Evolutionary conservation across 2,329 filamentous ascomycete genomes (phyloP).

Genomic region (Hypomyces rosellus): DNA sequence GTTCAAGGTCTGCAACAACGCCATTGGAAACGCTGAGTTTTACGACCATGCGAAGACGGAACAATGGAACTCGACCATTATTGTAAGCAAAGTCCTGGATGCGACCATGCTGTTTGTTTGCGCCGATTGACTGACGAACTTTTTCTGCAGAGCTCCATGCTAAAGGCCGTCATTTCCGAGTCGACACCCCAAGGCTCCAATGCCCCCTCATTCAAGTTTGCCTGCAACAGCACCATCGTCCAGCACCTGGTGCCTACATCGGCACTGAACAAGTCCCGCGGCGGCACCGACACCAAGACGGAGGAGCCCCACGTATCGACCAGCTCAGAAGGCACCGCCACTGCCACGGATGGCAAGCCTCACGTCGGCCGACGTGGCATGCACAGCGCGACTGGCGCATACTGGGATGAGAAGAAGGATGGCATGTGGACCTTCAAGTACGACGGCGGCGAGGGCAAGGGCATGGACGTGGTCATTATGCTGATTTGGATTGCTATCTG

Average conservation of each 20-base stretch:
- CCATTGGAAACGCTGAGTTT: constrained; percentile 65
- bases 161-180: constrained; percentile 71
- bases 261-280: constrained; percentile 53
- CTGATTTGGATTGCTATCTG: constrained; percentile 73
- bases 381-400: constrained; percentile 79
- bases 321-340: constrained; percentile 39
- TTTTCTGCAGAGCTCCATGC: constrained; percentile 59
- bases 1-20: constrained; percentile 70
- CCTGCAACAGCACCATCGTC: constrained; percentile 96
- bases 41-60: constrained; percentile 86
- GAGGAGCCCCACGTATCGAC: constrained; percentile 50
- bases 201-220: constrained; percentile 77
- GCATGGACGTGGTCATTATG: constrained; percentile 64
- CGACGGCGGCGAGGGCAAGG: constrained; percentile 60
- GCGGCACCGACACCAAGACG: constrained; percentile 40
- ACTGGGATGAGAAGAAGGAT: constrained; percentile 87
- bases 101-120: constrained; percentile 7
- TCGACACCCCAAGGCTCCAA: constrained; percentile 52
- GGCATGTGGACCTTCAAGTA: constrained; percentile 89
- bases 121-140: constrained; percentile 11
- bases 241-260: constrained; percentile 76
- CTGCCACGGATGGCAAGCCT: constrained; percentile 58
- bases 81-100: constrained; percentile 51
- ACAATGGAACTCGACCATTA: constrained; percentile 87
- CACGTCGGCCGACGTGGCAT: constrained; percentile 81